Base-by-base conservation (phyloP, 2,329 filamentous ascomycete genomes). In the Trichophyton benhamiae region DNA sequence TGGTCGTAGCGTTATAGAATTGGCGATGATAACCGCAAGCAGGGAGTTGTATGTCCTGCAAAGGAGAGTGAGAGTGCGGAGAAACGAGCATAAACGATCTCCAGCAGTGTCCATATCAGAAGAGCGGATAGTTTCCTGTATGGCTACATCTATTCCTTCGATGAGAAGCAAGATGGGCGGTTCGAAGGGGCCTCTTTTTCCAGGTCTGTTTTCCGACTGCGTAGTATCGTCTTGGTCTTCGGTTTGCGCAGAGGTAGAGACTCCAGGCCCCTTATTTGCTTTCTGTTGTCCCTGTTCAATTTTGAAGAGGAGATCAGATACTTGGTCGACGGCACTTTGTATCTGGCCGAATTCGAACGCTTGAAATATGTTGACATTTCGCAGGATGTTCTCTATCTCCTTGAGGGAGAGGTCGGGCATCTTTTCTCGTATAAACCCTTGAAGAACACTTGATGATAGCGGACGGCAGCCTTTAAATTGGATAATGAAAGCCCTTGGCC, bases 11-110 rank as follows among this genome's bases (percentile, higher is more conserved):
- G 71, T 70, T 33, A 62, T 68, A 3, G 72, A 72, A 66, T 75
- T 75, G 20, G 76, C 70, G 17, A 76, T 63, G 25, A 75, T 57
- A n/a, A 73, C 62, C 0, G 72, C 71, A 3, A 76, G 66, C 57
- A 65, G 66, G 0, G 67, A 65, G 1, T 63, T 59, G 59, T 74
- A 64, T 58, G 66, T 64, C 1, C 72, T 65, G 11, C 72, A 70
- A 59, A 76, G 59, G 4, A 68, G 66, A 1, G 71, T 75, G 27
- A 76, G 53, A 4, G 68, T 72, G 5, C 70, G 68, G 30, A 76
- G 63, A 2, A 69, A 67, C 9, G 71, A 68, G 11, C 66, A 66
- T 52, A 76, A 61, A 5, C 71, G 61, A 1, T 73, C 73, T 2
- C 72, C 67, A 8, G 72, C 74, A 27, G 69, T 68, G 15, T 55